phyloP scores from a whole-genome alignment of 2,329 filamentous ascomycete genomes.

The Xylariaceae sp. region DNA sequence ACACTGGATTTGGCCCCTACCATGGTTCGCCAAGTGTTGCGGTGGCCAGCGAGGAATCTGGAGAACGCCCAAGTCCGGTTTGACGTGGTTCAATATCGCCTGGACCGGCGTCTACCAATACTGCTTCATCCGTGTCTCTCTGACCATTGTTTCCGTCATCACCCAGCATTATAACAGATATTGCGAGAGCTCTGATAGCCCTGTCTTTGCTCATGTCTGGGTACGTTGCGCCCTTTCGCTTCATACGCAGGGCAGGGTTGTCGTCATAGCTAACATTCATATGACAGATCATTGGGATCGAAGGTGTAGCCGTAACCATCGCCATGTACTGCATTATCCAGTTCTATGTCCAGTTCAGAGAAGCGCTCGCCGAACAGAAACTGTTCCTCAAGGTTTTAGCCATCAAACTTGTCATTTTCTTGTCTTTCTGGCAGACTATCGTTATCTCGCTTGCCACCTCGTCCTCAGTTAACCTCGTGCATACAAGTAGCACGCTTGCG shows the following conservation, averaged over 20 bases:
- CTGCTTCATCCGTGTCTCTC: conserved; percentile 73
- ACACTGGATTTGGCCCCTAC: conserved; percentile 72
- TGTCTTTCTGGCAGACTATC: conserved; percentile 79
- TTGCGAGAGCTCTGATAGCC: conserved; percentile 74
- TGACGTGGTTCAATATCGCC: conserved; percentile 88
- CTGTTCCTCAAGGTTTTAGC: conserved; percentile 78
- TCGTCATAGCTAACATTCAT: background rate
- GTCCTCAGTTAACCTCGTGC: conserved; percentile 58
- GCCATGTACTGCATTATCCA: conserved; percentile 89
- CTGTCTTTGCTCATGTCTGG: conserved; percentile 82
- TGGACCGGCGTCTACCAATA: conserved; percentile 85
- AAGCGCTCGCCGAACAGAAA: conserved; percentile 62
- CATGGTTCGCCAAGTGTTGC: conserved; percentile 66
- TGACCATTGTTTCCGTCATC: conserved; percentile 73
- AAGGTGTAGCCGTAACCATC: conserved; percentile 68
- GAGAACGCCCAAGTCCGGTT: conserved; percentile 71
- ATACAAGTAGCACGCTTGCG: conserved; percentile 57
- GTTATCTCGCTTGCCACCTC: conserved; percentile 47
- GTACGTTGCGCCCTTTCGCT: conserved; percentile 39
- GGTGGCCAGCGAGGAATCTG: conserved; percentile 66
- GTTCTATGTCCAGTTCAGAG: conserved; percentile 75
- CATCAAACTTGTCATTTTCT: conserved; percentile 88
- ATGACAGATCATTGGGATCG: conserved; percentile 59
- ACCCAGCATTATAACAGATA: conserved; percentile 67
- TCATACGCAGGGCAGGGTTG: background rate